These are phyloP conservation scores for Stevia rebaudiana DNA, from an alignment of 140 eudicot species.

Conservation along the genomic window DNA sequence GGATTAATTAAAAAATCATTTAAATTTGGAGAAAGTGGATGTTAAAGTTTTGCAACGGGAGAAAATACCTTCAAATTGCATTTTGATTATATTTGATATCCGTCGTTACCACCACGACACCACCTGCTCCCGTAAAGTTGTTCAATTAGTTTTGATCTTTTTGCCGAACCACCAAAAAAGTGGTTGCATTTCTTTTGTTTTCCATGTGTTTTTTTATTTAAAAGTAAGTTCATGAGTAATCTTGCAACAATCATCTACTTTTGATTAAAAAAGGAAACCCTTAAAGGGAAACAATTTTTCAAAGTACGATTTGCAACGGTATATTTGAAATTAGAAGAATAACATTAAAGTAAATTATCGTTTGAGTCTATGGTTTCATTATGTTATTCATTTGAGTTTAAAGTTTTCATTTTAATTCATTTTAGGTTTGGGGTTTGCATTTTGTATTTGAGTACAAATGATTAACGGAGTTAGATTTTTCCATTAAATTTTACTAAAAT, in stretches of 20 bases:
- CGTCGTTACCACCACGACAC: constrained; percentile 38
- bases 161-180: constrained; percentile 29
- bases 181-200: constrained; percentile 32
- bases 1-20: background rate
- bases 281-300: too few relatives aligned
- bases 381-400: too few relatives aligned
- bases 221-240: constrained; percentile 21
- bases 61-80: background rate
- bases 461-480: too few relatives aligned
- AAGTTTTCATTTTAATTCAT: too few relatives aligned
- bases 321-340: too few relatives aligned
- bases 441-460: too few relatives aligned
- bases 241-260: constrained; percentile 12
- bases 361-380: too few relatives aligned
- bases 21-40: constrained; percentile 2
- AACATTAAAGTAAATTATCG: too few relatives aligned
- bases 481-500: too few relatives aligned
- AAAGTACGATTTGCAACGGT: too few relatives aligned
- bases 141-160: constrained; percentile 22
- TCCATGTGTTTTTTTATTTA: constrained; percentile 11
- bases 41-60: background rate
- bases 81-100: too few relatives aligned
- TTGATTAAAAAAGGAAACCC: background rate
- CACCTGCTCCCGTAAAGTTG: constrained; percentile 42
- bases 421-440: too few relatives aligned